Conservation (phyloP, 169 alveolate genomes). For the Plasmodium knowlesi region DNA sequence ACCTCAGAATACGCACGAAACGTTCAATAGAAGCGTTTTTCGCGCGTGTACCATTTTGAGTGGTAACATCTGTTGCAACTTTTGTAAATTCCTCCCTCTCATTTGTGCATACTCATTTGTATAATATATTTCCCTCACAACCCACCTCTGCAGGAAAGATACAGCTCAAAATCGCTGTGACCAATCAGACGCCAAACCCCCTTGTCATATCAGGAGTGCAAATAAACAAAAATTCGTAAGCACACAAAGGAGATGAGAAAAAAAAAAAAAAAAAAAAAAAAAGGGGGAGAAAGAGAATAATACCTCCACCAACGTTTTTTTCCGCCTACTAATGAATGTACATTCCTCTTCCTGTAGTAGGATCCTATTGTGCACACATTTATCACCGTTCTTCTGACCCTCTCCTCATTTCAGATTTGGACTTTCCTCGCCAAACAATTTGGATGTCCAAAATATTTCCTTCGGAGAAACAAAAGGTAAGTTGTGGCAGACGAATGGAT, state of each 20-base stretch:
- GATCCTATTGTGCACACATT: background rate
- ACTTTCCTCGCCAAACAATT: slow-evolving; percentile 40
- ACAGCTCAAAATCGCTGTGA: slow-evolving; percentile 36
- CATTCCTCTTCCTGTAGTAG: background rate
- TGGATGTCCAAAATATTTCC: slow-evolving; percentile 41
- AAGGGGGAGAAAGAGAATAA: background rate
- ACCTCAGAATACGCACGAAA: background rate
- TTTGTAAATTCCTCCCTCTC: background rate
- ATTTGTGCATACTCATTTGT: background rate
- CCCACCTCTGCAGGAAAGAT: slow-evolving; percentile 26
- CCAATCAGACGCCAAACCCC: slow-evolving; percentile 33
- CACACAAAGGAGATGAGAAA: background rate
- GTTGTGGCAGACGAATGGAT: background rate
- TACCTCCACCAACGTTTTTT: background rate
- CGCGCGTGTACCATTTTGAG: background rate
- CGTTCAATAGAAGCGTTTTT: background rate
- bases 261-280: background rate
- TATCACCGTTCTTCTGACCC: background rate
- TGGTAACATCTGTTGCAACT: background rate
- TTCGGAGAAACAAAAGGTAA: slow-evolving; percentile 64
- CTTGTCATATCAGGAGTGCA: slow-evolving; percentile 68
- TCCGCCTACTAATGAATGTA: background rate
- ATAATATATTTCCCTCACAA: background rate
- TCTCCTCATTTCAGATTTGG: slow-evolving; percentile 37
- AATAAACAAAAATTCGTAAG: slow-evolving; percentile 72